Conservation (phyloP, 108 stramenopile genomes). For the Cyclotella sp. region DNA sequence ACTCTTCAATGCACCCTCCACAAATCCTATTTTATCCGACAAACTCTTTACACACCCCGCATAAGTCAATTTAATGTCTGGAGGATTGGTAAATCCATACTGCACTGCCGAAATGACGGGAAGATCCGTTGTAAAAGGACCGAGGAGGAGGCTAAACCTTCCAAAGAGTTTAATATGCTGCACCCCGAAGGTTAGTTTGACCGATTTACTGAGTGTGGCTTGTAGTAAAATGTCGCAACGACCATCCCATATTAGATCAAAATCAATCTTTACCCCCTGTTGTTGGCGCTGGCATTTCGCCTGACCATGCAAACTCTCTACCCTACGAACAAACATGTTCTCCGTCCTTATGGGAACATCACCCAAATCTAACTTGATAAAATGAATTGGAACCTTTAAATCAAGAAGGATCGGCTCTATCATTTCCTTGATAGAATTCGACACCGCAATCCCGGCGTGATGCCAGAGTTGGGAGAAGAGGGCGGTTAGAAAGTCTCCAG, state of each 20-base stretch:
- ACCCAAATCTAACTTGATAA: constrained; percentile 75
- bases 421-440: constrained; percentile 52
- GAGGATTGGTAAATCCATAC: constrained; percentile 74
- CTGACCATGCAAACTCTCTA: constrained; percentile 20
- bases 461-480: constrained; percentile 63
- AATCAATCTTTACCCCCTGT: constrained; percentile 53
- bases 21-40: constrained; percentile 33
- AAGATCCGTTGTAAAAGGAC: constrained; percentile 59
- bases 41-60: constrained; percentile 40
- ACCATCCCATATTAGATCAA: constrained; percentile 71
- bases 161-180: constrained; percentile 64
- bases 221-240: constrained; percentile 65
- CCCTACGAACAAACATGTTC: constrained; percentile 60
- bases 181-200: constrained; percentile 60
- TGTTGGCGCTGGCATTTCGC: neutral
- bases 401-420: constrained; percentile 64
- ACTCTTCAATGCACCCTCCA: constrained; percentile 51
- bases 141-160: constrained; percentile 56
- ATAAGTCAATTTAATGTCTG: constrained; percentile 58
- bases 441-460: constrained; percentile 54
- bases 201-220: constrained; percentile 49
- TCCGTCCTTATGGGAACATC: constrained; percentile 62
- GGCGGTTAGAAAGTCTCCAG: constrained; percentile 48
- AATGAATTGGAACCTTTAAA: constrained; percentile 61
- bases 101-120: constrained; percentile 66